phyloP scores from a whole-genome alignment of 164 flowering plant genomes.

The Brasenia schreberi region DNA sequence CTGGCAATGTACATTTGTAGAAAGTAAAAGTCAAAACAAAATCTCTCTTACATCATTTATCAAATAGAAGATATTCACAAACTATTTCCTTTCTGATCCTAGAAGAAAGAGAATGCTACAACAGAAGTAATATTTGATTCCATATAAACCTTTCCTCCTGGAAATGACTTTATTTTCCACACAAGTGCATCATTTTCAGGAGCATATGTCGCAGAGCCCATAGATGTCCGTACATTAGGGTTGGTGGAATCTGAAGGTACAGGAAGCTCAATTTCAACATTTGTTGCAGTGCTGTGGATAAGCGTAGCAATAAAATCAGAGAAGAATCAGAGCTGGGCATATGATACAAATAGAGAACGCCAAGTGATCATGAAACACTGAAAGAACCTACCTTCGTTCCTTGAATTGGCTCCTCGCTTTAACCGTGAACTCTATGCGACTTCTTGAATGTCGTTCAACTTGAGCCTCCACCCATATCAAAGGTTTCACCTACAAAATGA shows the following conservation, averaged over 20 bases:
- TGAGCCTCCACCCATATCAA: slow-evolving; percentile 98
- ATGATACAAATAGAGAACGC: background rate
- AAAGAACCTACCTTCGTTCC: slow-evolving; percentile 68
- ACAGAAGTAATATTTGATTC: background rate
- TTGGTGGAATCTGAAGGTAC: slow-evolving; percentile 85
- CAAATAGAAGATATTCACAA: no score
- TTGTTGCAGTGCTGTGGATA: slow-evolving; percentile 73
- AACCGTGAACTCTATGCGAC: slow-evolving; percentile 81
- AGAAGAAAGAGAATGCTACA: no score
- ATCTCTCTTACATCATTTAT: no score
- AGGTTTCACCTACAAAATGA: slow-evolving; percentile 65
- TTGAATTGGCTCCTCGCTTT: slow-evolving; percentile 96
- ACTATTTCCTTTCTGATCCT: no score
- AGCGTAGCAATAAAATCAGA: background rate
- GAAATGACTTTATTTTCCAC: slow-evolving; percentile 96
- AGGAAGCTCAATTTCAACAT: slow-evolving; percentile 88
- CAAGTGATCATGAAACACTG: background rate
- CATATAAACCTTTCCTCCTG: slow-evolving; percentile 77
- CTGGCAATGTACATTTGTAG: slow-evolving; percentile 15
- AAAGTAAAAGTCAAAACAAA: no score
- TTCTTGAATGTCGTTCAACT: slow-evolving; percentile 86
- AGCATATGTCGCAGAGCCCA: slow-evolving; percentile 95
- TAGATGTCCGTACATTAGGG: slow-evolving; percentile 81
- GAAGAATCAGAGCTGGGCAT: background rate
- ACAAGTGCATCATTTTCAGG: slow-evolving; percentile 81